A percentile compares a stretch with the other conserved stretches of the same genome.
Evolutionary conservation across 2,329 filamentous ascomycete genomes (phyloP).

Genomic region (Talaromyces pinophilus): DNA sequence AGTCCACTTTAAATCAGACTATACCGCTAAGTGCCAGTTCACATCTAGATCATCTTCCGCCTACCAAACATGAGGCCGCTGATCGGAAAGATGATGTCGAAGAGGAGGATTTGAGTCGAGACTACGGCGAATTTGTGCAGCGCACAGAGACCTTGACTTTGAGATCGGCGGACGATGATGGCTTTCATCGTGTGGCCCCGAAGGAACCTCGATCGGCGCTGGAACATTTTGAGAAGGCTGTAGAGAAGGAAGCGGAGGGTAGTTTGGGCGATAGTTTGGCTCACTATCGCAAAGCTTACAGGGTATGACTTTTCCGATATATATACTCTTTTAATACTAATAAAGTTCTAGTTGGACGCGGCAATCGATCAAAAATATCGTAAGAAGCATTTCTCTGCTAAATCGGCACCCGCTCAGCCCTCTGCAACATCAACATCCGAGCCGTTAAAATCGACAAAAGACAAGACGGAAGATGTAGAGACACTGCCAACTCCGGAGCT

Average conservation of each 20-base stretch:
- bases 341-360: constrained; percentile 68
- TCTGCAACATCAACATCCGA: constrained; percentile 43
- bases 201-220: constrained; percentile 71
- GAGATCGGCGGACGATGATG: constrained; percentile 40
- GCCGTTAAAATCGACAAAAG: constrained; percentile 59
- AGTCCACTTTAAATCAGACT: constrained; percentile 24
- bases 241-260: constrained; percentile 82
- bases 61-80: constrained; percentile 42
- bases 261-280: constrained; percentile 84
- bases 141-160: constrained; percentile 39
- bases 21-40: constrained; percentile 21
- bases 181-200: constrained; percentile 34
- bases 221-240: constrained; percentile 89
- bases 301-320: constrained; percentile 53
- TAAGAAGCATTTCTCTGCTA: constrained; percentile 83
- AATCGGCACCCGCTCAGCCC: constrained; percentile 35
- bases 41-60: constrained; percentile 37
- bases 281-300: constrained; percentile 87
- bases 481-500: constrained; percentile 64
- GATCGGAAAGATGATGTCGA: constrained; percentile 44
- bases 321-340: constrained; percentile 20
- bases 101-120: constrained; percentile 27
- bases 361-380: constrained; percentile 83
- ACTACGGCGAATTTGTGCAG: constrained; percentile 38
- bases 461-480: constrained; percentile 37